Base-by-base conservation (phyloP, 495 filamentous ascomycete genomes). In the Cercophora samala region DNA sequence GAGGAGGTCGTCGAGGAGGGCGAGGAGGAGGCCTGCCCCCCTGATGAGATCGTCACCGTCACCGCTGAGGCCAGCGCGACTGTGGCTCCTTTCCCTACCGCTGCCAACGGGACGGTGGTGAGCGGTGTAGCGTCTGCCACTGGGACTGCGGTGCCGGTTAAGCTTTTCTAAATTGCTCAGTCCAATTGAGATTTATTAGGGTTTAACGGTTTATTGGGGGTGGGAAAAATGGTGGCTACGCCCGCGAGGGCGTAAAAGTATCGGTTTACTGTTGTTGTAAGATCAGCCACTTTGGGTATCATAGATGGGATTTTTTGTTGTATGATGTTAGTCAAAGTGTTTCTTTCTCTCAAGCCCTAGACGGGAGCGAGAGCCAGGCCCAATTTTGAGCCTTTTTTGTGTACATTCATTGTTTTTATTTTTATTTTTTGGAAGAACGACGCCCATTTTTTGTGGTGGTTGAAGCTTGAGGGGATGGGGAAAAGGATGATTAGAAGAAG, bases 31-130 rank as follows among this genome's bases (percentile, higher is more conserved):
- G 74, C 70, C 23, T 78, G 76, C 71, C 68, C 72, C 9, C 65
- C 76, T 19, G 78, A 78, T 63, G 72, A 75, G 72, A 59, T 61
- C 26, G 66, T 70, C 29, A 71, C 67, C 3, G 71, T 69, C 9
- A 74, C 76, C 32, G 66, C 72, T 53, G 67, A 69, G 53, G 62
- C 66, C 54, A 53, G 62, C 63, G 72, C 68, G 62, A 15, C 62
- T n/a, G n/a, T n/a, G n/a, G n/a, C n/a, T 15, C 53, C 53, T 8
- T 56, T 56, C 53, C 53, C 53, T 23, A 56, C 53, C 11, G 17
- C 53, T 1, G 53, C 53, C 5, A 56, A 56, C 19, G 53, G 53
- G 53, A 56, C 53, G 63, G 58, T 29, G 4, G 32, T 56, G 4
- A 58, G 46, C 24, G 62, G 23, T 21, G 72, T 64, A 21, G 70